Percentiles rank a stretch among this genome's conserved stretches.
Conservation (phyloP, 768 basidiomycete genomes). For the Naganishia kalamii region DNA sequence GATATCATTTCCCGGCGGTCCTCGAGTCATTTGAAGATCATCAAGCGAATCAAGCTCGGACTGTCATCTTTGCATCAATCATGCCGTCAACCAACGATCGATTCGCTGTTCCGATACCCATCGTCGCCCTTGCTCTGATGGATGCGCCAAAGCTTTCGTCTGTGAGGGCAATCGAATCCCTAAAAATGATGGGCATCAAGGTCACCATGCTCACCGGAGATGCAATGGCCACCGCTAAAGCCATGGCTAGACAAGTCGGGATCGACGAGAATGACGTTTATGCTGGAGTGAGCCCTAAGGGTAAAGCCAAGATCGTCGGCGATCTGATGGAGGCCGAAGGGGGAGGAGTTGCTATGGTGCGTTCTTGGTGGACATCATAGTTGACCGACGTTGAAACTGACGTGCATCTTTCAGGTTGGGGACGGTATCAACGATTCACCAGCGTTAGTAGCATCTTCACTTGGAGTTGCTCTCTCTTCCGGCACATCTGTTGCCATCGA, state of each 20-base stretch:
- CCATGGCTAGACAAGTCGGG: slow-evolving; percentile 84
- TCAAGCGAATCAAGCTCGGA: slow-evolving; percentile 69
- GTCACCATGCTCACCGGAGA: slow-evolving; percentile 95
- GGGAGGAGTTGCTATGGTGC: slow-evolving; percentile 77
- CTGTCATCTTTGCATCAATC: slow-evolving; percentile 80
- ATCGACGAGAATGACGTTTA: slow-evolving; percentile 75
- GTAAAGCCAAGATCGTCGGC: slow-evolving; percentile 77
- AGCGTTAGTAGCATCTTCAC: slow-evolving; percentile 87
- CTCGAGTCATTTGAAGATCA: slow-evolving; percentile 62
- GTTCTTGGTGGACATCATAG: too few relatives aligned
- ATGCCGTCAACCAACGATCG: slow-evolving; percentile 30
- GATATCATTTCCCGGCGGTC: slow-evolving; percentile 53
- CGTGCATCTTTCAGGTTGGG: slow-evolving; percentile 65
- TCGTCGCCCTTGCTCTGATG: slow-evolving; percentile 71
- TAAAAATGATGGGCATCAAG: slow-evolving; percentile 82
- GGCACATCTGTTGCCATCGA: slow-evolving; percentile 97
- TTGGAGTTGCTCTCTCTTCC: slow-evolving; percentile 91
- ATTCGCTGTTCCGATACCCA: slow-evolving; percentile 46
- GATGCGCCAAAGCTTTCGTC: slow-evolving; percentile 84
- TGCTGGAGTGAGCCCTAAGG: slow-evolving; percentile 90
- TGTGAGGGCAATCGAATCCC: slow-evolving; percentile 67
- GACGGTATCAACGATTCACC: slow-evolving; percentile 99
- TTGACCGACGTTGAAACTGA: too few relatives aligned
- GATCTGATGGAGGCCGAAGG: slow-evolving; percentile 69
- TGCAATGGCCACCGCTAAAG: slow-evolving; percentile 71